These are phyloP conservation scores for Biscogniauxia sp. DNA, from an alignment of 2,329 filamentous ascomycete genomes.

Conservation along the genomic window DNA sequence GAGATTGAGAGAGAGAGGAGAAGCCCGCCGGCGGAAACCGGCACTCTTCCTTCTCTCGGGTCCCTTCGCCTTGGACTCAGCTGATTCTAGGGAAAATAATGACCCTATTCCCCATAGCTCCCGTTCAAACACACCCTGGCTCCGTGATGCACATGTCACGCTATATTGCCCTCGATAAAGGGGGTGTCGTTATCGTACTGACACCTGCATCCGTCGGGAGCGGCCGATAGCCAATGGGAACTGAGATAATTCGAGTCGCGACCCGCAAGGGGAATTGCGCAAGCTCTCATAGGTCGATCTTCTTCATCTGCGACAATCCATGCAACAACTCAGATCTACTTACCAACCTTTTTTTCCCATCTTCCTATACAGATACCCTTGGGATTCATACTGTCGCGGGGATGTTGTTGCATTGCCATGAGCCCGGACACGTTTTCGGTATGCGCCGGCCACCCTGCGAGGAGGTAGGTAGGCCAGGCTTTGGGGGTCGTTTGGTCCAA, in stretches of 20 bases:
- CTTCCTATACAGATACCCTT: background rate
- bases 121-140: background rate
- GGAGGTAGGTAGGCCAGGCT: background rate
- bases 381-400: background rate
- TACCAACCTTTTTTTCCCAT: background rate
- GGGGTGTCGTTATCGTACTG: background rate
- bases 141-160: background rate
- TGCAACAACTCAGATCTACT: background rate
- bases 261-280: background rate
- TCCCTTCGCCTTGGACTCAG: background rate
- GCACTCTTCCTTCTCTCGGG: background rate
- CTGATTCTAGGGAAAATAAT: background rate
- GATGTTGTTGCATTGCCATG: background rate
- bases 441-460: background rate
- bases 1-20: background rate
- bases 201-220: background rate
- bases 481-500: background rate
- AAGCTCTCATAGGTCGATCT: background rate
- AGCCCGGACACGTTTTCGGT: background rate
- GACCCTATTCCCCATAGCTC: background rate
- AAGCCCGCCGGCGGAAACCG: background rate
- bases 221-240: background rate
- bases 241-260: background rate
- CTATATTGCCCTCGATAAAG: background rate
- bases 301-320: background rate